Evolutionary conservation across 495 filamentous ascomycete species (phyloP).

Genomic region (Evansstolkia leycettana): DNA sequence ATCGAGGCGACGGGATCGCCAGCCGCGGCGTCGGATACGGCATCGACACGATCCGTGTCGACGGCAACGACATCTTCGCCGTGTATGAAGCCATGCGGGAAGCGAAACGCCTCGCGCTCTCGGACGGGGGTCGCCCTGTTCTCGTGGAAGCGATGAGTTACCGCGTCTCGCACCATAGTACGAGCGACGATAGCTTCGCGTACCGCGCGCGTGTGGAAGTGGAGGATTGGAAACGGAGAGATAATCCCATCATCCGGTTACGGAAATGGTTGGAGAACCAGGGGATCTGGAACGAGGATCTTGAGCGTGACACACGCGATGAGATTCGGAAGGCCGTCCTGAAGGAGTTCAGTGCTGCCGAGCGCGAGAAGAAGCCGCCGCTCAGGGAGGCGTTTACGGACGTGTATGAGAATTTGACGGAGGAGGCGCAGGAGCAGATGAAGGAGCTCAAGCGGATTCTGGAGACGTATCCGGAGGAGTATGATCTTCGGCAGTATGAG

Average conservation of each 20-base stretch:
- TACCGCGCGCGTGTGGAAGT: constrained; percentile 92
- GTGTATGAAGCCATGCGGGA: constrained; percentile 73
- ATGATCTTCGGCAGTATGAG: constrained; percentile 71
- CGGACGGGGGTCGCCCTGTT: constrained; percentile 63
- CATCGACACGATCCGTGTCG: constrained; percentile 91
- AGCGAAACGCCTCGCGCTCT: constrained; percentile 64
- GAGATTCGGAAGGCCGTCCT: constrained; percentile 60
- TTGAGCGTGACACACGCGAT: constrained; percentile 61
- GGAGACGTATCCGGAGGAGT: constrained; percentile 84
- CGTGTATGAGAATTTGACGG: constrained; percentile 77
- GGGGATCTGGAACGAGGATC: constrained; percentile 71
- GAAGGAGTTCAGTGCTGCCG: constrained; percentile 74
- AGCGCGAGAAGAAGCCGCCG: constrained; percentile 79
- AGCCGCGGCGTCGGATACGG: constrained; percentile 92
- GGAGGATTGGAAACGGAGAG: constrained; percentile 93
- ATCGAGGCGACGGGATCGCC: constrained; percentile 93
- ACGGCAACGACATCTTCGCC: constrained; percentile 95
- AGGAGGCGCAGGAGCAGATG: constrained; percentile 72
- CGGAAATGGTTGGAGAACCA: constrained; percentile 84
- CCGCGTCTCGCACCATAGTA: constrained; percentile 93
- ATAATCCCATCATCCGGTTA: constrained; percentile 85
- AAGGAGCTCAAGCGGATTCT: constrained; percentile 61
- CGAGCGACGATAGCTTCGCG: constrained; percentile 92
- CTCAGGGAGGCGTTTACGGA: constrained; percentile 71
- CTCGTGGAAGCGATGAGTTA: constrained; percentile 97